Evolutionary conservation across 164 flowering plant species (phyloP).

Genomic region (Protea cynaroides): DNA sequence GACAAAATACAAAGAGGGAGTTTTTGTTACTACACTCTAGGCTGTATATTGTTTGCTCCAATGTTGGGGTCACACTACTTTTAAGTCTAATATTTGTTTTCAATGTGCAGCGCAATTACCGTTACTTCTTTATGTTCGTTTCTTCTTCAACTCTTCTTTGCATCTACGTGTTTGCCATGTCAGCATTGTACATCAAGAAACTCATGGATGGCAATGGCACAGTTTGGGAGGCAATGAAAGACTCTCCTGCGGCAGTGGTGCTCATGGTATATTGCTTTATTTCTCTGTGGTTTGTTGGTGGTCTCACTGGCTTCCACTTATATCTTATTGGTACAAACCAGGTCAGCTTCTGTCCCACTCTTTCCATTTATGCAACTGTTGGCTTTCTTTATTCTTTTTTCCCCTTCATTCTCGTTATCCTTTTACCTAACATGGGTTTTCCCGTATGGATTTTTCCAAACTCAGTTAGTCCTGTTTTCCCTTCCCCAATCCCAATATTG

Average conservation of each 20-base stretch:
- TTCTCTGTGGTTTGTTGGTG: slow-evolving; percentile 93
- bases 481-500: too few relatives aligned
- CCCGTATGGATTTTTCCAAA: too few relatives aligned
- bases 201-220: slow-evolving; percentile 68
- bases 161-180: slow-evolving; percentile 82
- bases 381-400: too few relatives aligned
- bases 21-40: neutral
- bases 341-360: slow-evolving; percentile 36
- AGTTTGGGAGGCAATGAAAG: slow-evolving; percentile 85
- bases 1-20: too few relatives aligned
- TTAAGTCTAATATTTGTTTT: slow-evolving; percentile 9
- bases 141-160: slow-evolving; percentile 87
- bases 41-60: neutral
- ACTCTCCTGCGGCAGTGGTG: slow-evolving; percentile 79
- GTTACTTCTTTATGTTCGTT: slow-evolving; percentile 86
- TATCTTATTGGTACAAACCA: slow-evolving; percentile 89
- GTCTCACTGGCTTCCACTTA: slow-evolving; percentile 88
- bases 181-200: slow-evolving; percentile 79
- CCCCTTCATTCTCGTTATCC: neutral
- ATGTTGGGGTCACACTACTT: neutral
- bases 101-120: slow-evolving; percentile 85
- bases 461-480: too few relatives aligned
- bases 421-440: too few relatives aligned
- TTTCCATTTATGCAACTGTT: too few relatives aligned
- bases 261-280: slow-evolving; percentile 85